A percentile compares a stretch with the other conserved stretches of the same genome.
Conservation (phyloP, 352 stramenopile species). For the Peronospora destructor region DNA sequence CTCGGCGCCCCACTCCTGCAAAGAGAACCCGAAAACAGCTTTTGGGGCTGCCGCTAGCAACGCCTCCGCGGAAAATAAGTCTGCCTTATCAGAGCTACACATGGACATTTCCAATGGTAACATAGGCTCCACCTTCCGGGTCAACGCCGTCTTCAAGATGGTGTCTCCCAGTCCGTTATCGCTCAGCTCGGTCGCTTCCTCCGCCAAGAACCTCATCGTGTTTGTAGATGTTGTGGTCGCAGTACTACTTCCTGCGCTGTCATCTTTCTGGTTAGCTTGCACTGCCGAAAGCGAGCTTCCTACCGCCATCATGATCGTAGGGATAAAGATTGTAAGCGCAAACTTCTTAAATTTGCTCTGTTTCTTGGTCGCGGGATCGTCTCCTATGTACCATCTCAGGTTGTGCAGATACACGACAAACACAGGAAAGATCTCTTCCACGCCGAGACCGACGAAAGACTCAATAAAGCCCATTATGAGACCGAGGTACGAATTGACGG, state of each 20-base stretch:
- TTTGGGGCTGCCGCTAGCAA: constrained; percentile 21
- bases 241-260: constrained; percentile 9
- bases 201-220: constrained; percentile 29
- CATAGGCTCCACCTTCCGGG: constrained; percentile 24
- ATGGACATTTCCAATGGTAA: constrained; percentile 12
- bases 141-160: constrained; percentile 27
- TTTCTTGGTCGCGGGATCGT: constrained; percentile 40
- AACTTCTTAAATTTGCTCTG: constrained; percentile 53
- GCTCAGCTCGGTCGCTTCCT: constrained; percentile 13
- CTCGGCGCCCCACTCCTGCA: constrained; percentile 22
- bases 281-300: constrained; percentile 46
- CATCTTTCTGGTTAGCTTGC: constrained; percentile 48
- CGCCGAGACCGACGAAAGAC: constrained; percentile 35
- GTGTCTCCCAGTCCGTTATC: constrained; percentile 8
- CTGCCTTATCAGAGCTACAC: constrained; percentile 8
- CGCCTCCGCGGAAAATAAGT: constrained; percentile 4
- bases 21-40: constrained; percentile 28
- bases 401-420: constrained; percentile 65
- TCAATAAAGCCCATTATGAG: constrained; percentile 59
- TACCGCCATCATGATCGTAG: constrained; percentile 46
- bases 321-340: constrained; percentile 51
- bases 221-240: neutral
- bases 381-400: constrained; percentile 41
- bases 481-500: constrained; percentile 51
- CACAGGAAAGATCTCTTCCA: constrained; percentile 48